These are phyloP conservation scores for Adansonia madagascariensis DNA, from an alignment of 441 rosid genomes.

Conservation along the genomic window DNA sequence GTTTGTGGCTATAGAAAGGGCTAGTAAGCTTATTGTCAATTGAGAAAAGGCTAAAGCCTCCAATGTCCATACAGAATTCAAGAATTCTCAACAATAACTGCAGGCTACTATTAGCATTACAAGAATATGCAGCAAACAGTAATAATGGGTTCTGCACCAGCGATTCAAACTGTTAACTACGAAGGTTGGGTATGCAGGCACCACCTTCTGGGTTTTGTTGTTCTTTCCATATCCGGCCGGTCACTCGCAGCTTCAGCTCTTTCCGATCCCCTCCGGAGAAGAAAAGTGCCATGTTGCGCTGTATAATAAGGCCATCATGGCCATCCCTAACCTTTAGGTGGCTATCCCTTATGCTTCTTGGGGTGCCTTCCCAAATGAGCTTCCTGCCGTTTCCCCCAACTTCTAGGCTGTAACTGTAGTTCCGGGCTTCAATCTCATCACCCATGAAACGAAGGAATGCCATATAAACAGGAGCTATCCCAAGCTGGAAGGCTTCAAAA, in stretches of 20 bases:
- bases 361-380: too few relatives aligned
- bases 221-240: constrained; percentile 97
- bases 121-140: constrained; percentile 29
- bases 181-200: constrained; percentile 82
- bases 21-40: neutral
- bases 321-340: too few relatives aligned
- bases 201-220: constrained; percentile 87
- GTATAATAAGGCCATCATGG: too few relatives aligned
- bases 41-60: constrained; percentile 9
- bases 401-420: constrained; percentile 84
- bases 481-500: constrained; percentile 93
- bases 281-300: too few relatives aligned
- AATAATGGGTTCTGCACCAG: neutral
- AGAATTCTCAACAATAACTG: constrained; percentile 28
- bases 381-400: too few relatives aligned
- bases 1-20: neutral
- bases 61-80: constrained; percentile 34
- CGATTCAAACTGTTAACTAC: constrained; percentile 41
- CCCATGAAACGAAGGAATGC: constrained; percentile 98
- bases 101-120: constrained; percentile 31
- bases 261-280: too few relatives aligned
- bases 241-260: constrained; percentile 87
- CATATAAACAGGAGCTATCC: constrained; percentile 93
- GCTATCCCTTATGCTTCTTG: too few relatives aligned
- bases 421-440: constrained; percentile 84